Evolutionary conservation across 2,329 filamentous ascomycete genomes (phyloP).

Genomic region (Colletotrichum sp.): DNA sequence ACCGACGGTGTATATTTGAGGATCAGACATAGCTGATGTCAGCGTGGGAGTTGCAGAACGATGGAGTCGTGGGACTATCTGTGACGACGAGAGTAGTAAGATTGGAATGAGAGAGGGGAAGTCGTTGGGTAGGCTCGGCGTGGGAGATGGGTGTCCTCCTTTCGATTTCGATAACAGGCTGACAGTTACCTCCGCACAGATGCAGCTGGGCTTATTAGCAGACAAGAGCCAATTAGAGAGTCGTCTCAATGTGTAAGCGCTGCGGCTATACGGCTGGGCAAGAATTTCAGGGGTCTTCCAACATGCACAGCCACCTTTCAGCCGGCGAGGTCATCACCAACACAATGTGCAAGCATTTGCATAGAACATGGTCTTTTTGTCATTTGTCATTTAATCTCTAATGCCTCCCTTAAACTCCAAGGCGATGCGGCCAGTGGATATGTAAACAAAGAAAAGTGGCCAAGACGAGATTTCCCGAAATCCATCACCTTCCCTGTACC

Average conservation of each 20-base stretch:
- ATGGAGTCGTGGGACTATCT: not conserved
- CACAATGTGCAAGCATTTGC: no score
- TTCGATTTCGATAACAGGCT: not conserved
- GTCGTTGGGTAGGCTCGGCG: not conserved
- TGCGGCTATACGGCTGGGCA: not conserved
- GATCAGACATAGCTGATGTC: not conserved
- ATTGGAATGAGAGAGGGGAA: not conserved
- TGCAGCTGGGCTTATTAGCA: not conserved
- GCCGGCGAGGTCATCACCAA: not conserved
- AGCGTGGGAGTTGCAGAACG: not conserved
- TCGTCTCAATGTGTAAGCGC: not conserved
- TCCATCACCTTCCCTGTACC: not conserved
- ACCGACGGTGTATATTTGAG: not conserved
- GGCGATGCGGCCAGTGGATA: slow-evolving; percentile 23
- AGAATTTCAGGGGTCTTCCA: not conserved
- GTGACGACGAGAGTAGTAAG: not conserved
- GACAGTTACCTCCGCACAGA: not conserved
- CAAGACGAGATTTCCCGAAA: slow-evolving; percentile 10
- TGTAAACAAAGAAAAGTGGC: slow-evolving; percentile 23
- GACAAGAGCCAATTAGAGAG: not conserved
- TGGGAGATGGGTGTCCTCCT: not conserved
- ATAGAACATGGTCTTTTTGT: slow-evolving; percentile 16
- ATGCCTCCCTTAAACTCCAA: slow-evolving; percentile 23
- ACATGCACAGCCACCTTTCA: not conserved
- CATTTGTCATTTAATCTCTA: slow-evolving; percentile 23